These are phyloP conservation scores for Tulasnella sp. DNA, from an alignment of 768 basidiomycete species.

Conservation along the genomic window DNA sequence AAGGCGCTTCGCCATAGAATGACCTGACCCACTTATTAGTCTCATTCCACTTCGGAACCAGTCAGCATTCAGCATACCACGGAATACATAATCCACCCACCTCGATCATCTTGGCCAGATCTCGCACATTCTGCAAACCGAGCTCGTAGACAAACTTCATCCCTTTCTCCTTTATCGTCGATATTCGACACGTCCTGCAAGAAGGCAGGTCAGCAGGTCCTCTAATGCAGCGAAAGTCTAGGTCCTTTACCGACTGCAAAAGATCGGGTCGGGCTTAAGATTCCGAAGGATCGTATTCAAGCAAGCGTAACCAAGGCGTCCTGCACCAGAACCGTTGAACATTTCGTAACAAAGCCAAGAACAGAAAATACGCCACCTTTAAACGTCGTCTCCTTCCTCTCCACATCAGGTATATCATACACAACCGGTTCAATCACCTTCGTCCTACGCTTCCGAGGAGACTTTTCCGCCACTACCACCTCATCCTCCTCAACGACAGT, in stretches of 20 bases:
- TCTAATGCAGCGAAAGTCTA: not conserved
- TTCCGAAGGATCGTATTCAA: constrained; percentile 71
- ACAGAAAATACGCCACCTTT: constrained; percentile 26
- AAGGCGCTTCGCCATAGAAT: not conserved
- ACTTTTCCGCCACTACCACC: too few species aligned
- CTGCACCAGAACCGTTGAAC: constrained; percentile 26
- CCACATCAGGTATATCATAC: constrained; percentile 61
- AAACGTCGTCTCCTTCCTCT: constrained; percentile 53
- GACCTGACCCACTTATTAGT: constrained; percentile 43
- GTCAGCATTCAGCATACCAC: not conserved
- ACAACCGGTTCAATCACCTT: constrained; percentile 27
- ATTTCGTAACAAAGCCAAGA: not conserved
- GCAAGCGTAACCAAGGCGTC: constrained; percentile 55
- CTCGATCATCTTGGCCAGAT: constrained; percentile 60
- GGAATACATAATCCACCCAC: constrained; percentile 16
- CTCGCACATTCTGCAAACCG: constrained; percentile 59
- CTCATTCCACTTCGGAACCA: constrained; percentile 61
- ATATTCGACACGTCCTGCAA: constrained; percentile 40
- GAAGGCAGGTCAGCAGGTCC: constrained; percentile 1
- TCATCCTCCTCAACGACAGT: too few species aligned
- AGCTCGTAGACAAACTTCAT: constrained; percentile 72
- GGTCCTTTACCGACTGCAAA: constrained; percentile 55
- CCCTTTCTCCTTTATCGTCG: constrained; percentile 68
- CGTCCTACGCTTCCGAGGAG: constrained; percentile 25
- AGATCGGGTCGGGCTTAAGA: constrained; percentile 54